Percentiles rank a stretch among this genome's conserved stretches.
These are phyloP conservation scores for Silene noctiflora DNA, from an alignment of 179 eudicot species.

Conservation along the genomic window DNA sequence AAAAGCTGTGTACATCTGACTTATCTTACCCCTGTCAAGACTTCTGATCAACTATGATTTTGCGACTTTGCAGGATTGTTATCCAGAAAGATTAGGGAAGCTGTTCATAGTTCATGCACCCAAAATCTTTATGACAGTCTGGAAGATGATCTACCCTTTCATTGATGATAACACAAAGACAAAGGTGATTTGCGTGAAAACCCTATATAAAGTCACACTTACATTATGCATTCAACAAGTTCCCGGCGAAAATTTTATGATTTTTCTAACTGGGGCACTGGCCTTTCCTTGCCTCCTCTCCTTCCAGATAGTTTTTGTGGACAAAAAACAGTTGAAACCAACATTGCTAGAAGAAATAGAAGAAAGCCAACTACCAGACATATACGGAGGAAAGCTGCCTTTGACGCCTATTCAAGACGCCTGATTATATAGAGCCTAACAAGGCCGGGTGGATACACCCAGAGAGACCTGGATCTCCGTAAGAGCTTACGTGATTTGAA, in stretches of 20 bases:
- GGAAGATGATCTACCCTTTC: constrained; percentile 66
- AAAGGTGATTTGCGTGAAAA: constrained; percentile 34
- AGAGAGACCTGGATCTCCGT: neutral
- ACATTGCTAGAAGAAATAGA: constrained; percentile 62
- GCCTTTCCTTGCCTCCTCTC: neutral
- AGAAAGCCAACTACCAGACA: constrained; percentile 67
- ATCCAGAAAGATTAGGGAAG: constrained; percentile 72
- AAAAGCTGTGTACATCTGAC: neutral
- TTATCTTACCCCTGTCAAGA: neutral
- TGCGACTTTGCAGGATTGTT: constrained; percentile 46
- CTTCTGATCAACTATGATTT: no score
- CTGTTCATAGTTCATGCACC: constrained; percentile 50
- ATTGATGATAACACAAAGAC: constrained; percentile 57
- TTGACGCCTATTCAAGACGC: constrained; percentile 48
- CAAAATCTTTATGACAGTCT: constrained; percentile 52
- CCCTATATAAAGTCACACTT: neutral
- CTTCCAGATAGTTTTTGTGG: constrained; percentile 61
- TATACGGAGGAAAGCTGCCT: constrained; percentile 62
- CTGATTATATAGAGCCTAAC: constrained; percentile 16
- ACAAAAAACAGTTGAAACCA: constrained; percentile 45
- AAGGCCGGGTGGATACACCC: neutral
- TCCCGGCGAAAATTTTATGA: neutral
- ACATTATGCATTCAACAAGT: neutral
- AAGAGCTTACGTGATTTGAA: neutral
- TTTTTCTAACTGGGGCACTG: neutral